A percentile compares a stretch with the other conserved stretches of the same genome.
Conservation (phyloP, 306 rosid genomes). For the Morella rubra region DNA sequence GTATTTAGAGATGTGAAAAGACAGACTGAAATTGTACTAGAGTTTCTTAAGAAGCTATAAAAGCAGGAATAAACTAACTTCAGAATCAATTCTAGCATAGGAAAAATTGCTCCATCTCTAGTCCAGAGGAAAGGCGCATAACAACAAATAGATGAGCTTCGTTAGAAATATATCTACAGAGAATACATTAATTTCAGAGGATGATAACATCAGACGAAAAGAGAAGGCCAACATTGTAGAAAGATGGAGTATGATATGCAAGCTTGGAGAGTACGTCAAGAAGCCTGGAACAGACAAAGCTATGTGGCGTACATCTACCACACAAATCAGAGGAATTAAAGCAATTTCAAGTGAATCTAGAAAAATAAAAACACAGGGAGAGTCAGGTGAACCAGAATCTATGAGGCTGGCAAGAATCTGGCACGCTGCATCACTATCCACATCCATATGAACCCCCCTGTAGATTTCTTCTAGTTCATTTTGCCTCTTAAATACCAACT, state of each 20-base stretch:
- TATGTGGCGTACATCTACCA: too few relatives aligned
- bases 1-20: neutral
- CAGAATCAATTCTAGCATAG: neutral
- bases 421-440: slow-evolving; percentile 65
- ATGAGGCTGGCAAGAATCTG: slow-evolving; percentile 58
- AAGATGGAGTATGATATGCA: too few relatives aligned
- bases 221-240: too few relatives aligned
- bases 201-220: too few relatives aligned
- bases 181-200: too few relatives aligned
- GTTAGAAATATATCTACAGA: too few relatives aligned
- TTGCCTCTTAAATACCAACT: slow-evolving; percentile 81
- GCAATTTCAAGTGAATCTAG: slow-evolving; percentile 4
- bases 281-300: too few relatives aligned
- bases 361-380: neutral
- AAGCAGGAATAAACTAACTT: neutral
- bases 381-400: slow-evolving; percentile 62
- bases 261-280: too few relatives aligned
- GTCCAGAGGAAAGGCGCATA: neutral
- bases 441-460: slow-evolving; percentile 80
- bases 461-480: slow-evolving; percentile 80
- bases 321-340: too few relatives aligned
- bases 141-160: too few relatives aligned
- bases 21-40: neutral
- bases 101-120: neutral
- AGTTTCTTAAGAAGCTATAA: neutral